Conservation (phyloP, 2,329 filamentous ascomycete genomes). For the Cladosporium phlei region DNA sequence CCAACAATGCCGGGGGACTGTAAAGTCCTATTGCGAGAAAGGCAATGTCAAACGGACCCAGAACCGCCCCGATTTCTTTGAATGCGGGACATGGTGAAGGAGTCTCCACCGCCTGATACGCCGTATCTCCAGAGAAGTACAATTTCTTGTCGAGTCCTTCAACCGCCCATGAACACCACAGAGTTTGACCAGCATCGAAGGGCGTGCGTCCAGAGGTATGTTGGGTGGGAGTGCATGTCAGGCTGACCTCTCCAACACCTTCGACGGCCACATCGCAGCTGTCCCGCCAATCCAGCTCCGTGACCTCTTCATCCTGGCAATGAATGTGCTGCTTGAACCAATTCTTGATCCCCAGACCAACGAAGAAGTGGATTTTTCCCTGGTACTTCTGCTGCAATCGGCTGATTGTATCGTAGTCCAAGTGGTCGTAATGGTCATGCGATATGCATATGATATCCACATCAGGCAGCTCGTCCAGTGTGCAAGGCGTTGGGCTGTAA, state of each 20-base stretch:
- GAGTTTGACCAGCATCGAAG: slow-evolving; percentile 36
- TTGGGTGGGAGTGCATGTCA: slow-evolving; percentile 46
- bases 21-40: slow-evolving; percentile 48
- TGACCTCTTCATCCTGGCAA: slow-evolving; percentile 38
- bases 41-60: slow-evolving; percentile 48
- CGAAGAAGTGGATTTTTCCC: slow-evolving; percentile 40
- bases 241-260: slow-evolving; percentile 34
- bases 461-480: slow-evolving; percentile 46
- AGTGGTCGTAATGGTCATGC: slow-evolving; percentile 56
- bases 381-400: slow-evolving; percentile 36
- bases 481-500: slow-evolving; percentile 49
- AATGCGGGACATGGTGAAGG: slow-evolving; percentile 46
- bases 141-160: slow-evolving; percentile 35
- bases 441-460: slow-evolving; percentile 50
- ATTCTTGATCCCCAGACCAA: slow-evolving; percentile 36
- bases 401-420: slow-evolving; percentile 45
- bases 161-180: slow-evolving; percentile 49
- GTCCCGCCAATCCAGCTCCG: slow-evolving; percentile 50
- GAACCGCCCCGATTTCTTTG: slow-evolving; percentile 41
- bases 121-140: slow-evolving; percentile 49
- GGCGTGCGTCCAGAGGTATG: slow-evolving; percentile 43
- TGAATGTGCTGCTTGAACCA: slow-evolving; percentile 37
- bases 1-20: slow-evolving; percentile 42
- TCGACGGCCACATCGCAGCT: slow-evolving; percentile 33
- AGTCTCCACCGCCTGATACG: slow-evolving; percentile 39